A percentile compares a stretch with the other conserved stretches of the same genome.
phyloP scores from a whole-genome alignment of 306 rosid species.

The Fagus sylvatica region DNA sequence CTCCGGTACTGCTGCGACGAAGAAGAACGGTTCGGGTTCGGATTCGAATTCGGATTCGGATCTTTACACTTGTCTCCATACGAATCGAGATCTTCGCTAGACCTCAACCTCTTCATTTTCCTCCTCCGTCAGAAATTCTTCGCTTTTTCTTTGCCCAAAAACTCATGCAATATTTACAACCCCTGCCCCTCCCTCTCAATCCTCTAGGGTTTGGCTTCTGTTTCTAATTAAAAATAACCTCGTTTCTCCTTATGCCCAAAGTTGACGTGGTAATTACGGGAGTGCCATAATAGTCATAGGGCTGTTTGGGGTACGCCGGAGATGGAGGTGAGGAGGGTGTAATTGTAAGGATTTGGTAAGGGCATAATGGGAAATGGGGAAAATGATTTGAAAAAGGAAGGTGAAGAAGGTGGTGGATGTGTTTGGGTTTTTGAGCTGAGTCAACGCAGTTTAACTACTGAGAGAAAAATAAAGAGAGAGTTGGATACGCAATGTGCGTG shows the following conservation, averaged over 20 bases:
- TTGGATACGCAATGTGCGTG: constrained; percentile 69
- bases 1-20: constrained; percentile 46
- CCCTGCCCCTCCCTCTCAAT: neutral
- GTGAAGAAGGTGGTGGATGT: too few species aligned
- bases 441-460: constrained; percentile 68
- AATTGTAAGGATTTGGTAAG: neutral
- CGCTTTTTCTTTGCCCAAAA: neutral
- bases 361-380: constrained; percentile 14
- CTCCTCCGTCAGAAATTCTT: neutral
- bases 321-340: neutral
- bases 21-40: constrained; percentile 55
- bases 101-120: constrained; percentile 84
- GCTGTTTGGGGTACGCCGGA: neutral
- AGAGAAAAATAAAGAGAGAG: constrained; percentile 29
- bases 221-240: too few species aligned
- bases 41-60: constrained; percentile 43
- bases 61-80: constrained; percentile 52
- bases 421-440: constrained; percentile 9
- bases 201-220: too few species aligned
- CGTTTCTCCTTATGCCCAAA: neutral
- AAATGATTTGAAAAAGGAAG: too few species aligned
- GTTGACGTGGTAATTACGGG: neutral
- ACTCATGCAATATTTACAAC: neutral
- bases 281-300: neutral
- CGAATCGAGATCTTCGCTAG: constrained; percentile 86